phyloP scores from a whole-genome alignment of 306 rosid genomes.

The Ziziphus jujuba region DNA sequence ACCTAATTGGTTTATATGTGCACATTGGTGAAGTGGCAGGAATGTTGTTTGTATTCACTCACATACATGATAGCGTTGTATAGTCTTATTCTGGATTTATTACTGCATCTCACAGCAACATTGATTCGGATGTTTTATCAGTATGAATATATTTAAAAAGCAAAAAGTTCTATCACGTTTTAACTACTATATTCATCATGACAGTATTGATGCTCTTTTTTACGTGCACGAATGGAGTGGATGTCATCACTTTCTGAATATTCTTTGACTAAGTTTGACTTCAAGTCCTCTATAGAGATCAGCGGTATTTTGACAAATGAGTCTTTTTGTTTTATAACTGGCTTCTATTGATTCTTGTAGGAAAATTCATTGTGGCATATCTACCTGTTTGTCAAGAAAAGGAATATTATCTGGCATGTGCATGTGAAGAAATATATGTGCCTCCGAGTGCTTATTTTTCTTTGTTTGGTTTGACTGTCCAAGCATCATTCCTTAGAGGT shows the following conservation, averaged over 20 bases:
- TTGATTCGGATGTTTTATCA: not conserved
- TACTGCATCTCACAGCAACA: too few species aligned
- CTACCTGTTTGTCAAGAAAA: conserved; percentile 85
- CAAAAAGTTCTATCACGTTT: too few species aligned
- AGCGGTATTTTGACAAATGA: not conserved
- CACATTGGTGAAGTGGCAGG: not conserved
- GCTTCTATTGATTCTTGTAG: conserved; percentile 41
- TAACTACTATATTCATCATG: too few species aligned
- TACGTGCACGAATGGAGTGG: not conserved
- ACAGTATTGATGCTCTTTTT: not conserved
- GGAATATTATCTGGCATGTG: conserved; percentile 89
- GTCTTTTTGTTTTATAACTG: conserved; percentile 15
- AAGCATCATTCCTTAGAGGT: conserved; percentile 86
- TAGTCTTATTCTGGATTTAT: too few species aligned
- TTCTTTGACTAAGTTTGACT: conserved; percentile 8
- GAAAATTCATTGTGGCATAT: conserved; percentile 81
- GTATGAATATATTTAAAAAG: not conserved
- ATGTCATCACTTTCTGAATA: not conserved
- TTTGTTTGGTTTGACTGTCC: conserved; percentile 84
- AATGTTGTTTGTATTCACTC: not conserved
- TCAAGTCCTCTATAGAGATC: conserved; percentile 18
- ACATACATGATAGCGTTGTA: too few species aligned
- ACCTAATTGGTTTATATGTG: not conserved
- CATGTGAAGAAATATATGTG: conserved; percentile 91
- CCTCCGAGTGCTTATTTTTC: conserved; percentile 97